Base-by-base conservation (phyloP, 352 stramenopile genomes). In the Phytopythium helicoides region DNA sequence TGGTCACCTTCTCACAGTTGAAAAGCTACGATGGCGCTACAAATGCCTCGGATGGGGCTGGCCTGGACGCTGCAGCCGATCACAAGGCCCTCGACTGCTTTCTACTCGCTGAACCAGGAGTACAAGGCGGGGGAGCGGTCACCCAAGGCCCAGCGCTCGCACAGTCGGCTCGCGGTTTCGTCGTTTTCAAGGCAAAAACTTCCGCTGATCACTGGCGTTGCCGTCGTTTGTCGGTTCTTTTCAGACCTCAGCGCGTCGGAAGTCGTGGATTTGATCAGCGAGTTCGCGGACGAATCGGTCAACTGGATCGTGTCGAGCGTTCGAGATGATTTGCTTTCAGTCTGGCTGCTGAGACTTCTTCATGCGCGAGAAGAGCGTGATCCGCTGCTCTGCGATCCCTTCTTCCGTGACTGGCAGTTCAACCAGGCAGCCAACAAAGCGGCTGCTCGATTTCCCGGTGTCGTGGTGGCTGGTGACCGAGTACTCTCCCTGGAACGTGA, bases 331-430 rank as follows among this genome's bases (percentile, higher is more conserved):
- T 41, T 33, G 28, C 5, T 9, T 5, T 10, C 28, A 10, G 36
- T 41, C n/a, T 7, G 14, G 12, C 36, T 19, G 36, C 36, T n/a
- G 4, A n/a, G 16, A 12, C 5, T 6, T 3, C 16, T 41, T 6
- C 14, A 19, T 9, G 28, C 28, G 5, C 28, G n/a, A 41, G 36
- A n/a, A 12, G 6, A n/a, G 6, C 14, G 14, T 12, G n/a, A 25
- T 23, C 21, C 21, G 40, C 21, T 23, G 19, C 28, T 47, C 21
- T 14, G 31, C 22, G 18, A 33, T 9, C 5, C 1, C n/a, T 47
- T 47, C 21, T 47, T 19, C 40, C 19, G 40, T 6, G 40, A 47
- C 40, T 47, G 40, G 19, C 40, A 34, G 40, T 47, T 47, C 40
- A 19, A 28, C 16, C 40, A 18, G 9, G 21, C 19, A 3, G 40